Evolutionary conservation across 352 stramenopile genomes (phyloP), one percentile per base, ranked within the genome.

Genomic region (Globisporangium spiculum): DNA sequence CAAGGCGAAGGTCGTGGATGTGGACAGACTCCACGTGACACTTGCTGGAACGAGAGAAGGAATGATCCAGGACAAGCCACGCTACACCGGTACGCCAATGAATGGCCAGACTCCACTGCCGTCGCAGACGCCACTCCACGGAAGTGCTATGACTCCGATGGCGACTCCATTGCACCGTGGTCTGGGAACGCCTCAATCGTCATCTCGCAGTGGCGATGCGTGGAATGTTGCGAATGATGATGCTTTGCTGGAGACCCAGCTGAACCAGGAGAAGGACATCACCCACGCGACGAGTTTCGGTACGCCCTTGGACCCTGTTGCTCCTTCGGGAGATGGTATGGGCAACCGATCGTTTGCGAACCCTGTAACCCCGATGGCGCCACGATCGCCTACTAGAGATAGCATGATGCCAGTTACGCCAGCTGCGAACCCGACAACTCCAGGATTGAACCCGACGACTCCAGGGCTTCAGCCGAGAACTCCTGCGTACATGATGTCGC

Each of bases 221-320:
- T 96, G 89, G 89, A 94, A 93, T 69, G 83, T 93, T 67, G 84
- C 85, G 8, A 96, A 96, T 75, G 89, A 96, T 67, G 89, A 96
- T 55, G 86, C 86, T 9, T 59, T 96, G 32, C 68, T 96, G 14
- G 89, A 96, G 65, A 93, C 87, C 7, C 88, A 96, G 32, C 86
- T 95, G 79, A 94, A 94, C 68, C 89, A 96, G 64, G 89, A 96
- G 67, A 93, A 93, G 69, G 89, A 96, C 68, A 94, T 96, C 71
- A 93, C 89, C 24, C 89, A 96, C 63, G 89, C 89, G 30, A 94
- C 85, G 20, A 96, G 80, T 68, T 96, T 96, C 57, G 89, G 89
- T 9, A 89, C 87, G 20, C 89, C 89, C 16, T 66, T 96, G 60
- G 89, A 95, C 60, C 89, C 87, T 9, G 83, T 87, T 52, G 84